Base-by-base conservation (phyloP, 2,329 filamentous ascomycete genomes). In the Neoscytalidium dimidiatum region DNA sequence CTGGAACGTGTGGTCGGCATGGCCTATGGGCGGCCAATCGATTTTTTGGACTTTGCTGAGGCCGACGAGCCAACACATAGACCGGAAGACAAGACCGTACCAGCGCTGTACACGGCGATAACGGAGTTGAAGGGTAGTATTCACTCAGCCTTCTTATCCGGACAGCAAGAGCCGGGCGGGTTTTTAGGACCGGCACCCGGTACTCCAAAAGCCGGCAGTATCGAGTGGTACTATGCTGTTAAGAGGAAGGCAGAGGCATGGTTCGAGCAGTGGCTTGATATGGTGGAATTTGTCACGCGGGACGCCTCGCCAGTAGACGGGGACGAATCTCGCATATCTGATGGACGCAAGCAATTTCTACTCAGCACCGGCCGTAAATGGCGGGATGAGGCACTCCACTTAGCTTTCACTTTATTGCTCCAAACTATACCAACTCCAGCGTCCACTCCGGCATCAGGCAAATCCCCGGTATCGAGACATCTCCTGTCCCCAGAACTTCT, bases 21-120 rank as follows among this genome's bases (percentile, higher is more conserved):
- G 53, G 63, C 53, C 6, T 61, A 43, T 17, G 63, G 63, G 1
- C 29, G 63, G 35, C 63, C 63, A 4, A 65, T 65, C 19, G 63
- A 65, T 9, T 65, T 65, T 17, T 53, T 61, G 13, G 63, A 65
- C 19, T 65, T 60, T 19, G 33, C 63, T 9, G 63, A 65, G 26
- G 63, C 49, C 3, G 62, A 65, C 19, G 63, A 65, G 17, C 63
- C 63, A 9, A 52, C 46, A 0, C 56, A 61, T 17, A 21, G 44
- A 4, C 46, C 63, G 9, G 46, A 61, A 0, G 63, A 65, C 9
- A 60, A 44, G 9, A 43, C 53, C 3, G 44, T 61, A 9, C 31
- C 63, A 6, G 63, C 63, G 4, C 9, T 65, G 33, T 46, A 61
- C 9, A 44, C 53, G 2, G 6, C 23, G 14, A 65, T 65, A 2